These are phyloP conservation scores for Pyrenula massariospora DNA, from an alignment of 495 filamentous ascomycete genomes.

Conservation along the genomic window DNA sequence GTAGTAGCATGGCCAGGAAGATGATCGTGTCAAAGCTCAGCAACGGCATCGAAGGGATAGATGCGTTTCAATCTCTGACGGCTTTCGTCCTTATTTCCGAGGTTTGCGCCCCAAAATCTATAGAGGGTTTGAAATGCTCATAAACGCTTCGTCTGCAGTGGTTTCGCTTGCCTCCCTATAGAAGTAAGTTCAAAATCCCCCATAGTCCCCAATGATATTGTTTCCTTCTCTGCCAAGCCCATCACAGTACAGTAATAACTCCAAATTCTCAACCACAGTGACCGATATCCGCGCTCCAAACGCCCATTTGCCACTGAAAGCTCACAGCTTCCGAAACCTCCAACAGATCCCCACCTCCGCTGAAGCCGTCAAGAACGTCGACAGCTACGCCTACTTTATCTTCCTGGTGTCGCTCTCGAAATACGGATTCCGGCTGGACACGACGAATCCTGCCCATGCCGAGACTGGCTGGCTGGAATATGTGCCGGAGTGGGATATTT, in stretches of 20 bases:
- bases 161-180: background rate
- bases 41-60: background rate
- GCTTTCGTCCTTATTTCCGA: background rate
- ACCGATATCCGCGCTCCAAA: slow-evolving; percentile 4
- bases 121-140: slow-evolving; percentile 1
- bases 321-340: slow-evolving; percentile 5
- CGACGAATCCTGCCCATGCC: background rate
- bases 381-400: background rate
- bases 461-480: background rate
- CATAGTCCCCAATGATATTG: background rate
- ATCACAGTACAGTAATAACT: no score
- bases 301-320: slow-evolving; percentile 2
- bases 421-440: background rate
- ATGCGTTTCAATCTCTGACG: background rate
- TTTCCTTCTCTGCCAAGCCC: background rate
- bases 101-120: background rate
- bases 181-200: background rate
- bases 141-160: background rate
- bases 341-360: slow-evolving; percentile 1
- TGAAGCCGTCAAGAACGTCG: slow-evolving; percentile 10
- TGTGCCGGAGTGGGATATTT: no score
- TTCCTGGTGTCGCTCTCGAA: background rate
- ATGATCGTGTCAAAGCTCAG: background rate
- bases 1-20: background rate
- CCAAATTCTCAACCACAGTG: background rate